phyloP scores from a whole-genome alignment of 805 yeast genomes.

The Saccharomycopsis vini region DNA sequence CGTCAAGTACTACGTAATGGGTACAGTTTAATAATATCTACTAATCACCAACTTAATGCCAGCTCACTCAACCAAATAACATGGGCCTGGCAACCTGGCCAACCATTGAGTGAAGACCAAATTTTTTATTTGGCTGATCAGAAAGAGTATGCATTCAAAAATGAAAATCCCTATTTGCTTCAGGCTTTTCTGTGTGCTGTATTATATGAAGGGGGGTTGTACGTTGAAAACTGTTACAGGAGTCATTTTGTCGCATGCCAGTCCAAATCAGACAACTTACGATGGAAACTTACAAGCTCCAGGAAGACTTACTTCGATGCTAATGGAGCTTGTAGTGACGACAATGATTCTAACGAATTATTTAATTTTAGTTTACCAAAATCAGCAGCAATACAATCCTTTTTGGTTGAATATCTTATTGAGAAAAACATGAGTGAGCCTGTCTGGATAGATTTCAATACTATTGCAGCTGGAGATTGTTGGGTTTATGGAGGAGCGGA shows the following conservation, averaged over 20 bases:
- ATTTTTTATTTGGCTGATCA: not conserved
- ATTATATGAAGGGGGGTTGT: slow-evolving; percentile 40
- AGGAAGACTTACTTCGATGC: slow-evolving; percentile 38
- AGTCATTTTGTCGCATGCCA: slow-evolving; percentile 49
- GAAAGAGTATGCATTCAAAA: not conserved
- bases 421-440: slow-evolving; percentile 26
- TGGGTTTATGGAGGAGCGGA: slow-evolving; percentile 82
- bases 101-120: slow-evolving; percentile 3
- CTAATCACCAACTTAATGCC: not conserved
- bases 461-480: slow-evolving; percentile 62
- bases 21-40: slow-evolving; percentile 1
- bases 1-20: slow-evolving; percentile 8
- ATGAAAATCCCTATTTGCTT: not conserved
- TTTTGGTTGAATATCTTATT: slow-evolving; percentile 21
- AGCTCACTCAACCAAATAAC: slow-evolving; percentile 1
- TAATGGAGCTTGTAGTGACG: slow-evolving; percentile 29
- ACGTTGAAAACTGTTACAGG: slow-evolving; percentile 56
- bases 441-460: slow-evolving; percentile 78
- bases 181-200: slow-evolving; percentile 17
- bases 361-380: slow-evolving; percentile 39
- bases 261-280: slow-evolving; percentile 26
- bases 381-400: slow-evolving; percentile 38
- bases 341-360: slow-evolving; percentile 27
- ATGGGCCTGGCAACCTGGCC: slow-evolving; percentile 15
- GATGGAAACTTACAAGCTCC: slow-evolving; percentile 34